Evolutionary conservation across 2,329 filamentous ascomycete genomes (phyloP).

Genomic region (Alternaria alternata): DNA sequence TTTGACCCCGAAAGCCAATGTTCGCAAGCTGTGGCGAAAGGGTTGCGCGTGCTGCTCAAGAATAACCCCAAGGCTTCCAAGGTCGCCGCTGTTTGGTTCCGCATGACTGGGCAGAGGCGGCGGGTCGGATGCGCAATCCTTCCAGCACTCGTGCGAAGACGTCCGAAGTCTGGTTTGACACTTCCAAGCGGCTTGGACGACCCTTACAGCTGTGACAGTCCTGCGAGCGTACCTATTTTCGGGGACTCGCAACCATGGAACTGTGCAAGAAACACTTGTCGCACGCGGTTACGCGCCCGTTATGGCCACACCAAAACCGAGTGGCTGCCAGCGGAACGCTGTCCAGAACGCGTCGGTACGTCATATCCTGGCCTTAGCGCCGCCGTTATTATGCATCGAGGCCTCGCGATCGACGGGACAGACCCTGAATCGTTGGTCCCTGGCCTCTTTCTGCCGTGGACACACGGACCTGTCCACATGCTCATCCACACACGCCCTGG

Average conservation of each 20-base stretch:
- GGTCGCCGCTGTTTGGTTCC: slow-evolving; percentile 17
- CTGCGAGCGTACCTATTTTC: slow-evolving; percentile 20
- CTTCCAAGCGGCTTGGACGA: slow-evolving; percentile 1
- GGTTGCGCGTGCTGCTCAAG: slow-evolving; percentile 34
- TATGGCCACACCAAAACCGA: slow-evolving; percentile 13
- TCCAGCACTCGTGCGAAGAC: slow-evolving; percentile 5
- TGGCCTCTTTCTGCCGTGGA: slow-evolving; percentile 12
- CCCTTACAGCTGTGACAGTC: slow-evolving; percentile 7
- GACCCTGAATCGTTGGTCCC: slow-evolving; percentile 25
- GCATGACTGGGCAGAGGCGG: slow-evolving; percentile 15
- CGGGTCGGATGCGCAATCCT: slow-evolving; percentile 8
- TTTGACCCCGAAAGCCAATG: slow-evolving; percentile 17
- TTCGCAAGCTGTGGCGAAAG: slow-evolving; percentile 31
- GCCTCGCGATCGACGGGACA: slow-evolving; percentile 32
- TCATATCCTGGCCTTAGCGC: slow-evolving; percentile 31
- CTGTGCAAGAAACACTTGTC: slow-evolving; percentile 11
- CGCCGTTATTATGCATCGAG: slow-evolving; percentile 35
- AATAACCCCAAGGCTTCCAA: slow-evolving; percentile 12
- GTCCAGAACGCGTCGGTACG: slow-evolving; percentile 30
- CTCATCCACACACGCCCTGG: slow-evolving; percentile 19
- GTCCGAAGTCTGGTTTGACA: background rate
- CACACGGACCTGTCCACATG: slow-evolving; percentile 30
- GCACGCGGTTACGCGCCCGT: slow-evolving; percentile 21
- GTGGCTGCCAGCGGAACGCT: slow-evolving; percentile 19
- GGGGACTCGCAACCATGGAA: slow-evolving; percentile 5